Percentiles rank a stretch among this genome's conserved stretches.
Conservation (phyloP, 2,329 filamentous ascomycete genomes). For the Ascochyta lentis region DNA sequence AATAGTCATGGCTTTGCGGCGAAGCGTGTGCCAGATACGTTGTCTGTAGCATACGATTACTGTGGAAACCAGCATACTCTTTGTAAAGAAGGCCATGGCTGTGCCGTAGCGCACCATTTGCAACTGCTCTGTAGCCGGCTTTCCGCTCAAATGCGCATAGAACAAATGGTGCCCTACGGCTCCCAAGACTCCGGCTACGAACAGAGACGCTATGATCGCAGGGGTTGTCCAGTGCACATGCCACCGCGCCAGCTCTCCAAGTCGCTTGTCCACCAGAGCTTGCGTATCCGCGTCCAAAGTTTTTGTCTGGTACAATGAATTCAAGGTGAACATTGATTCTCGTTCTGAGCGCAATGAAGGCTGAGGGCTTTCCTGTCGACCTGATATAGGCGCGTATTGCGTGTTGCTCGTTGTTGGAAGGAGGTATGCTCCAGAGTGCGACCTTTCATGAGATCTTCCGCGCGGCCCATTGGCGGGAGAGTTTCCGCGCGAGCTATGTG, state of each 20-base stretch:
- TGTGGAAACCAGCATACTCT: constrained; percentile 44
- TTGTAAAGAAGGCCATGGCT: constrained; percentile 48
- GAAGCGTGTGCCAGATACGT: constrained; percentile 48
- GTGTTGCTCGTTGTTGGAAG: constrained; percentile 16
- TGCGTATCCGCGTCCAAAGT: constrained; percentile 41
- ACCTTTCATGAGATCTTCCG: constrained; percentile 19
- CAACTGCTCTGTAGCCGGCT: constrained; percentile 40
- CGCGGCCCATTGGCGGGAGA: constrained; percentile 20
- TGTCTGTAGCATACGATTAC: constrained; percentile 47
- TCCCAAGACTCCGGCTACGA: constrained; percentile 39
- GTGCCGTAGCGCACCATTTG: constrained; percentile 47
- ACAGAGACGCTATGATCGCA: constrained; percentile 35
- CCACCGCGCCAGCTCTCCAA: constrained; percentile 46
- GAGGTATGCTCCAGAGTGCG: constrained; percentile 28
- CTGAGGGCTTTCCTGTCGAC: constrained; percentile 20
- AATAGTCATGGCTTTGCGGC: constrained; percentile 47
- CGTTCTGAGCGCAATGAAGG: constrained; percentile 14
- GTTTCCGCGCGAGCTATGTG: constrained; percentile 18
- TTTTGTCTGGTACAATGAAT: constrained; percentile 36
- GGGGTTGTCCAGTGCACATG: constrained; percentile 46
- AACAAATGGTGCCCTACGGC: constrained; percentile 48
- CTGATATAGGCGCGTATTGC: constrained; percentile 32
- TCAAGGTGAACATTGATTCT: constrained; percentile 33
- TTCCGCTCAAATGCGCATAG: constrained; percentile 40
- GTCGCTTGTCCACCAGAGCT: constrained; percentile 40